Conservation (phyloP, 2,329 filamentous ascomycete species). For the Aspergillus melleus region DNA sequence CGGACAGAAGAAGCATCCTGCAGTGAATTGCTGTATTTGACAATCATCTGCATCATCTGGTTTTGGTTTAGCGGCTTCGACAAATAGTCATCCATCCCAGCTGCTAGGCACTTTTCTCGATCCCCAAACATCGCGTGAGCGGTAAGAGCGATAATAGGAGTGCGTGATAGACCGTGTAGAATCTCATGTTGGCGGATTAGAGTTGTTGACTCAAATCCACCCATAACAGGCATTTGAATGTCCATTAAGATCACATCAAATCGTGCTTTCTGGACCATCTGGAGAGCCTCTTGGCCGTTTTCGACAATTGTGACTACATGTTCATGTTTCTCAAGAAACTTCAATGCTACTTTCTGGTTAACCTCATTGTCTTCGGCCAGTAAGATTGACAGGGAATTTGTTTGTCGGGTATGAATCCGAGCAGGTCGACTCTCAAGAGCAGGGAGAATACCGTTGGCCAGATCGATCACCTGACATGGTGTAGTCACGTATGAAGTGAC, state of each 20-base stretch:
- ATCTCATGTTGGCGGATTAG: constrained; percentile 91
- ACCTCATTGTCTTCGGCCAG: too few species aligned
- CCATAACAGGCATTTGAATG: constrained; percentile 97
- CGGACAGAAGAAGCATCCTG: too few species aligned
- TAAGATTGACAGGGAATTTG: too few species aligned
- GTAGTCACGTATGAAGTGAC: too few species aligned
- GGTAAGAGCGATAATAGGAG: constrained; percentile 88
- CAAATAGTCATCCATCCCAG: constrained; percentile 96
- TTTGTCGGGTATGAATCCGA: too few species aligned
- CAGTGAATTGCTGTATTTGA: background rate
- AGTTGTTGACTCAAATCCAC: constrained; percentile 88
- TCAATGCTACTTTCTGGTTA: too few species aligned
- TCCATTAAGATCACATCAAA: constrained; percentile 97
- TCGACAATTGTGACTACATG: constrained; percentile 75
- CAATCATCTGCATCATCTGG: constrained; percentile 65
- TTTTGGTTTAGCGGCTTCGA: constrained; percentile 91
- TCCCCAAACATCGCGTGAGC: constrained; percentile 96
- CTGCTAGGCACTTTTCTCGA: constrained; percentile 89
- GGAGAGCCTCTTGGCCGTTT: constrained; percentile 70
- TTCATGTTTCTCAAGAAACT: too few species aligned
- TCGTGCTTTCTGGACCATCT: constrained; percentile 76
- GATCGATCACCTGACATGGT: too few species aligned
- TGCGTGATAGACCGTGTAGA: constrained; percentile 70
- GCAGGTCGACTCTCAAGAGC: too few species aligned
- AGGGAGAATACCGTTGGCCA: too few species aligned